Base-by-base conservation (phyloP, 2,329 filamentous ascomycete genomes). In the Metarhizium guizhouense region DNA sequence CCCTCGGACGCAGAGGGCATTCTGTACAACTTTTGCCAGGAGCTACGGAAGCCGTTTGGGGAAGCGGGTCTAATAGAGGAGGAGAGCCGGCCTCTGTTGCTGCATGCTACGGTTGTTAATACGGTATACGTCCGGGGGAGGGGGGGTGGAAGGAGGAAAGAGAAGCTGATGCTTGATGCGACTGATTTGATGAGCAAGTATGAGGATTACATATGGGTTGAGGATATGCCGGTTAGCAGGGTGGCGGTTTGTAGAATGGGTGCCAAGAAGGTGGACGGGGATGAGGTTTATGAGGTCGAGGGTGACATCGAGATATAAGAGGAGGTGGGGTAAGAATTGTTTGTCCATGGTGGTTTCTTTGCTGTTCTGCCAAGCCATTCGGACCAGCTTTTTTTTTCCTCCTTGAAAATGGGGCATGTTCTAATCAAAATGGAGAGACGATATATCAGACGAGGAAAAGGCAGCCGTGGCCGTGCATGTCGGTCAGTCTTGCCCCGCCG, bases 181-280 rank as follows among this genome's bases (percentile, higher is more conserved):
- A 72, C 72, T 52, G 75, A 71, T 11, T 67, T 84, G n/a, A 53
- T 86, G n/a, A 76, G 80, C 47, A 70, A 74, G 56, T 90, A 85
- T 63, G 76, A 78, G 38, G 81, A 83, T 40, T 84, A 84, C 60
- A 69, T 84, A 0, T 96, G 91, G 90, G 84, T 88, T 62, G 75
- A 83, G 54, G 72, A 82, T 52, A 74, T 93, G 29, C 73, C 75
- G 16, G 67, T 96, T n/a, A 83, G 90, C 56, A 81, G 76, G 57
- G 72, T 96, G 45, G 84, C 86, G 51, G 85, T 96, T 42, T 96
- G 90, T 67, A 84, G 83, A 66, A 96, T 96, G 92, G 90, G 92
- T 0, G 90, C 90, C 10, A 87, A 85, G 75, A 84, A 81, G 62
- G 73, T 73, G 18, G 69, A 82, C 7, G 72, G 78, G 2, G 80